These are phyloP conservation scores for Boletus patriciae DNA, from an alignment of 768 basidiomycete genomes.

Conservation along the genomic window DNA sequence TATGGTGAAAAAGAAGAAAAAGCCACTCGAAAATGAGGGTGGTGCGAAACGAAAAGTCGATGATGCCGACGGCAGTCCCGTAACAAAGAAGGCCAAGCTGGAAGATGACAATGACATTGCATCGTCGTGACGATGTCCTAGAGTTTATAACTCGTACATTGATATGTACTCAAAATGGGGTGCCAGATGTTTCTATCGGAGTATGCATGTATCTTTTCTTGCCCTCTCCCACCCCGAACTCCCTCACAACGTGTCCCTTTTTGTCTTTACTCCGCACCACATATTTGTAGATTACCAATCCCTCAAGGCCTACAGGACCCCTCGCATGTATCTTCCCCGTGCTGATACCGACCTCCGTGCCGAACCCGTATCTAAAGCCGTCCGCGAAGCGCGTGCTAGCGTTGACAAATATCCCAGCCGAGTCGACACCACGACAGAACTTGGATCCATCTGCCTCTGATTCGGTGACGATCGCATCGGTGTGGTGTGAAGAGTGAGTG, in stretches of 20 bases:
- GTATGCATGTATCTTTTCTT: constrained; percentile 75
- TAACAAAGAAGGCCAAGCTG: constrained; percentile 63
- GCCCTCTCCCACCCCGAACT: constrained; percentile 71
- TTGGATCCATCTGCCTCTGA: constrained; percentile 56
- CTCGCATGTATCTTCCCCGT: constrained; percentile 96
- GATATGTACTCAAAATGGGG: constrained; percentile 24
- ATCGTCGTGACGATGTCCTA: constrained; percentile 18
- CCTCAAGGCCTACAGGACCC: constrained; percentile 94
- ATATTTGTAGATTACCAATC: constrained; percentile 95
- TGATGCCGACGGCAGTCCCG: constrained; percentile 46
- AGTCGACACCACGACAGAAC: constrained; percentile 89
- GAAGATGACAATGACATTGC: constrained; percentile 35
- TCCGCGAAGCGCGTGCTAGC: constrained; percentile 96
- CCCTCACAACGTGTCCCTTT: constrained; percentile 80
- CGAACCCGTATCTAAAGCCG: constrained; percentile 95
- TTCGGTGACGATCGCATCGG: constrained; percentile 91
- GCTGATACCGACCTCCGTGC: constrained; percentile 96
- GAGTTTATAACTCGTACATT: neutral
- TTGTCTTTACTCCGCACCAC: constrained; percentile 74
- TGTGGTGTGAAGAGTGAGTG: constrained; percentile 90
- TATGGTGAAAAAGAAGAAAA: constrained; percentile 87
- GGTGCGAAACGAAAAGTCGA: constrained; percentile 72
- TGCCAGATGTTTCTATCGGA: constrained; percentile 20
- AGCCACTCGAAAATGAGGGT: constrained; percentile 36
- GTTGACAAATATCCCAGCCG: constrained; percentile 91